Conservation (phyloP, 2,329 filamentous ascomycete genomes). For the Aspergillus amoenus region DNA sequence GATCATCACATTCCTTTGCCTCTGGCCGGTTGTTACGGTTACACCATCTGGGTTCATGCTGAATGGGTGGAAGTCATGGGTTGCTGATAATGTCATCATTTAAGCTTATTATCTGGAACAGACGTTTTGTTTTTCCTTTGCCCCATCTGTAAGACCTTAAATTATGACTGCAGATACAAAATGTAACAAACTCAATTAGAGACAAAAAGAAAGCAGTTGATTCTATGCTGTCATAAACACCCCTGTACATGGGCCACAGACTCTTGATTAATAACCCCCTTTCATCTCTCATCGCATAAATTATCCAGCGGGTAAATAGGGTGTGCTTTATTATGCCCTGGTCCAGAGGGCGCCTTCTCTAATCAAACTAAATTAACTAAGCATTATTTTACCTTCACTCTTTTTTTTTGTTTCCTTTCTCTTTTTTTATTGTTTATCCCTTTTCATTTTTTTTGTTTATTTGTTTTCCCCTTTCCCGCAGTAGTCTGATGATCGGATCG, state of each 20-base stretch:
- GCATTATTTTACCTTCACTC: background rate
- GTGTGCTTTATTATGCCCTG: no score
- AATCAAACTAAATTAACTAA: no score
- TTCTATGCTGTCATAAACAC: background rate
- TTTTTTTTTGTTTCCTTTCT: background rate
- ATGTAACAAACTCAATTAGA: background rate
- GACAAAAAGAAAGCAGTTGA: background rate
- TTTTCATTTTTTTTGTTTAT: background rate
- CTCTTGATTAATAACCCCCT: background rate
- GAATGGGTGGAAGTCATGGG: background rate
- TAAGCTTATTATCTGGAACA: background rate
- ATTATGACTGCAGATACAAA: background rate
- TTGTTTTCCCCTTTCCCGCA: background rate
- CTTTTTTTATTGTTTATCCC: background rate
- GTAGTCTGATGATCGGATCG: background rate
- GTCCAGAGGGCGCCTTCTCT: no score
- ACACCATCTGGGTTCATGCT: background rate
- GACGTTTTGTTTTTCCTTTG: background rate
- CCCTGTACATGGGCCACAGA: background rate
- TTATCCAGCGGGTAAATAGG: no score
- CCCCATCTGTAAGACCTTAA: background rate
- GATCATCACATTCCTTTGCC: background rate
- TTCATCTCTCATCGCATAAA: background rate
- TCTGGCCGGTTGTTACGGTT: background rate
- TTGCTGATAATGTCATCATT: background rate